These are phyloP conservation scores for Volvariella surrecta DNA, from an alignment of 1,284 basidiomycete species.

Conservation along the genomic window DNA sequence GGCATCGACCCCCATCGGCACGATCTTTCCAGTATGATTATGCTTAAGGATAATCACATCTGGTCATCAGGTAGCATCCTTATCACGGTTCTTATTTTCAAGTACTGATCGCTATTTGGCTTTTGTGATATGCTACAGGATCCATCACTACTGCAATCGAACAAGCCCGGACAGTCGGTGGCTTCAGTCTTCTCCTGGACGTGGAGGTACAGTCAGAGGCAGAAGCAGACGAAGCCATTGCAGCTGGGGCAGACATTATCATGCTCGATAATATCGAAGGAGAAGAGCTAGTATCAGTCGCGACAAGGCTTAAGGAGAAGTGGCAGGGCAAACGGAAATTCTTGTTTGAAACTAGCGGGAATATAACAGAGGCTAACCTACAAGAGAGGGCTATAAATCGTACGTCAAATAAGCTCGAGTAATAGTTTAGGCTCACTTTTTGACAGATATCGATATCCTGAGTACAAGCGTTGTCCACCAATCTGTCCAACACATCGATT, in stretches of 20 bases:
- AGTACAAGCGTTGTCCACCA: constrained; percentile 93
- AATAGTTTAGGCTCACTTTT: constrained; percentile 4
- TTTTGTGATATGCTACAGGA: constrained; percentile 33
- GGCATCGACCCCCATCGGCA: constrained; percentile 97
- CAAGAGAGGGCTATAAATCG: constrained; percentile 69
- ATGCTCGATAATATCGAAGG: constrained; percentile 98
- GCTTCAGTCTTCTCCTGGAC: constrained; percentile 89
- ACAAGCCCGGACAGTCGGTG: constrained; percentile 82
- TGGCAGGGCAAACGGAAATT: constrained; percentile 79
- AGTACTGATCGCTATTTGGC: neutral
- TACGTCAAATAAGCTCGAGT: no score
- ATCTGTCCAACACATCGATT: constrained; percentile 87
- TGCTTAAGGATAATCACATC: constrained; percentile 99
- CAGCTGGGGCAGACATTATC: constrained; percentile 93
- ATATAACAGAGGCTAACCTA: constrained; percentile 82
- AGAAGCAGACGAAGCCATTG: constrained; percentile 94
- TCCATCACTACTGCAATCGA: constrained; percentile 87
- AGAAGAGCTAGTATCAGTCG: constrained; percentile 57
- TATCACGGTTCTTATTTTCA: neutral
- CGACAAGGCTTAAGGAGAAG: constrained; percentile 63
- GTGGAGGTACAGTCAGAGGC: constrained; percentile 88
- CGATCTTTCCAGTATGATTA: constrained; percentile 97
- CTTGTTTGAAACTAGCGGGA: constrained; percentile 86
- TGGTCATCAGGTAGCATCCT: constrained; percentile 83
- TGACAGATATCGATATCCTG: constrained; percentile 85